Conservation (phyloP, 2,329 filamentous ascomycete genomes). For the Emergomyces orientalis region DNA sequence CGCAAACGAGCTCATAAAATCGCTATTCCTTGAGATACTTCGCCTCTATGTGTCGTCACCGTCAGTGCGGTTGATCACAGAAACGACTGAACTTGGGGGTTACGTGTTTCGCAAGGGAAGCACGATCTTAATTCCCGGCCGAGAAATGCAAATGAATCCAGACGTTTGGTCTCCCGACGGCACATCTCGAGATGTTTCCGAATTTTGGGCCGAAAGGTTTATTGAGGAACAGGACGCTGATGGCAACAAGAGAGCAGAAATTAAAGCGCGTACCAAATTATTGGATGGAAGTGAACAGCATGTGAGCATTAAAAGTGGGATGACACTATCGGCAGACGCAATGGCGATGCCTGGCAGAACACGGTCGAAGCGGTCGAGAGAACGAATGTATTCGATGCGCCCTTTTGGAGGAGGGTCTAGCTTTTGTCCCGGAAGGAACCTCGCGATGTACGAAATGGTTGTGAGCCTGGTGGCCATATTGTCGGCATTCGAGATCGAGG, state of each 20-base stretch:
- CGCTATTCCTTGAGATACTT: constrained; percentile 12
- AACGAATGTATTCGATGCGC: constrained; percentile 11
- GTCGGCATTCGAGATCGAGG: constrained; percentile 12
- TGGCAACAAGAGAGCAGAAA: background rate
- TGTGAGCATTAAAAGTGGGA: background rate
- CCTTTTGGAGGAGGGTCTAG: constrained; percentile 12
- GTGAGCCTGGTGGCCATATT: constrained; percentile 8
- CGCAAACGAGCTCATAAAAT: constrained; percentile 11
- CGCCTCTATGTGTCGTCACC: constrained; percentile 10
- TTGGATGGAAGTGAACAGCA: background rate
- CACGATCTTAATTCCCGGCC: constrained; percentile 5
- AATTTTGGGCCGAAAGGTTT: constrained; percentile 13
- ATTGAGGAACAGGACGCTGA: constrained; percentile 7
- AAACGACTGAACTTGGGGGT: constrained; percentile 10
- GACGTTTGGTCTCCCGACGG: constrained; percentile 8
- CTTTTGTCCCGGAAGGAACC: constrained; percentile 13
- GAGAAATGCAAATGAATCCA: constrained; percentile 12
- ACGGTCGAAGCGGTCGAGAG: constrained; percentile 8
- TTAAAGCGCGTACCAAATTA: background rate
- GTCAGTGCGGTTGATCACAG: constrained; percentile 8
- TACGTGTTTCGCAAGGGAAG: constrained; percentile 13
- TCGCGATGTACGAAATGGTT: constrained; percentile 11
- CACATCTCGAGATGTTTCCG: background rate
- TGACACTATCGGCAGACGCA: constrained; percentile 5
- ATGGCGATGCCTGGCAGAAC: constrained; percentile 9